Percentiles rank a stretch among this genome's conserved stretches.
Evolutionary conservation across 148 eudicot genomes (phyloP).

Genomic region (Chenopodium berlandieri): DNA sequence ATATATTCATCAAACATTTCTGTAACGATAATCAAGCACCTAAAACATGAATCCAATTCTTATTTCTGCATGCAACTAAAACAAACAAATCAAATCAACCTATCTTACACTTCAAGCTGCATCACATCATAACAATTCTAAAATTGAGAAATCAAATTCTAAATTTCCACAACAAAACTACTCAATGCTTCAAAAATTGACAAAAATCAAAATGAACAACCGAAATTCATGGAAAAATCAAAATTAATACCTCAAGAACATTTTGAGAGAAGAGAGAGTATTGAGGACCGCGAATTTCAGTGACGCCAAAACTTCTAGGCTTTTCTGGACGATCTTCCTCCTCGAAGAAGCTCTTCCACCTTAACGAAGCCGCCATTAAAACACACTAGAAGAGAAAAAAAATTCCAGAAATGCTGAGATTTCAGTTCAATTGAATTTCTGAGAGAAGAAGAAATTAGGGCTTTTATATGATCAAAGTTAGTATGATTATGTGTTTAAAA

Average conservation of each 20-base stretch:
- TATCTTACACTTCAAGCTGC: not conserved
- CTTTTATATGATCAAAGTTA: not conserved
- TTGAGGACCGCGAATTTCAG: constrained; percentile 79
- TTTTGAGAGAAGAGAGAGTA: constrained; percentile 65
- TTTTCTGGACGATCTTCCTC: constrained; percentile 95
- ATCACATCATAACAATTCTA: not conserved
- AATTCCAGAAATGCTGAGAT: not conserved
- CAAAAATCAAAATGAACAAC: not conserved
- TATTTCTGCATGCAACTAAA: not conserved
- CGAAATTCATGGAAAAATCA: not conserved
- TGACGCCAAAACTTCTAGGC: constrained; percentile 78
- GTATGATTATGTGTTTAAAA: not conserved
- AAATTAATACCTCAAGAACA: constrained; percentile 53
- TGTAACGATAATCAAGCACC: not conserved
- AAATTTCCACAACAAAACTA: not conserved
- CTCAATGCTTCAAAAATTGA: not conserved
- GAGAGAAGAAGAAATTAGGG: not conserved
- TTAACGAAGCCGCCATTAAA: constrained; percentile 26
- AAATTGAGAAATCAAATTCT: not conserved
- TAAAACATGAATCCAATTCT: not conserved
- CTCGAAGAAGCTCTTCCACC: constrained; percentile 83
- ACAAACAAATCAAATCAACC: not conserved
- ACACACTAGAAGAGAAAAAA: not conserved
- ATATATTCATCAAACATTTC: not conserved
- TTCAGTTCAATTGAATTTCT: not conserved